A percentile compares a stretch with the other conserved stretches of the same genome.
Conservation (phyloP, 169 alveolate species). For the Plasmodium billcollinsi region DNA sequence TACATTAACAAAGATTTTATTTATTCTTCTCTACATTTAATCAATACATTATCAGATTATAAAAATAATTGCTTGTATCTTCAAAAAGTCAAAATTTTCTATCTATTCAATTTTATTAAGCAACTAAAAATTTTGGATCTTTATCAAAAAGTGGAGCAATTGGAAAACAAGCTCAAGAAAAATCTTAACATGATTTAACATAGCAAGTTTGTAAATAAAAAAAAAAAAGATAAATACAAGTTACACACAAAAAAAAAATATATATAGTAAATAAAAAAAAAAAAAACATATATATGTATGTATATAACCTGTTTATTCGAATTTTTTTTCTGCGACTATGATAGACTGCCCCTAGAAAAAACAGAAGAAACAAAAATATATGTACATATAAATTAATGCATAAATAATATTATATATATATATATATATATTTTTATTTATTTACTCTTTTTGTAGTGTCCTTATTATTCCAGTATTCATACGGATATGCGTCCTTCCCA, state of each 20-base stretch:
- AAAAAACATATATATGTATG: neutral
- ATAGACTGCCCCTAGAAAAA: slow-evolving; percentile 12
- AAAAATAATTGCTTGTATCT: slow-evolving; percentile 31
- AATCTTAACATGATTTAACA: neutral
- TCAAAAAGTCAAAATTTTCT: slow-evolving; percentile 9
- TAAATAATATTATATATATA: neutral
- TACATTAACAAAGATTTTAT: slow-evolving; percentile 36
- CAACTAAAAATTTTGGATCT: slow-evolving; percentile 29
- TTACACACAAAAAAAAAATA: neutral
- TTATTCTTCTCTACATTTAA: slow-evolving; percentile 37
- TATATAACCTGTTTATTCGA: slow-evolving; percentile 6
- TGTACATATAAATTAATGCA: neutral
- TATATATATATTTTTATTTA: neutral
- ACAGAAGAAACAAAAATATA: neutral
- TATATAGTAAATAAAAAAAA: neutral
- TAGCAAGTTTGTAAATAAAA: neutral
- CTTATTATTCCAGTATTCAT: slow-evolving; percentile 21
- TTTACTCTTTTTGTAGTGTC: neutral
- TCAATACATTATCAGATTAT: slow-evolving; percentile 17
- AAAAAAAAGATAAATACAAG: neutral
- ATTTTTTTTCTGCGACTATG: slow-evolving; percentile 26
- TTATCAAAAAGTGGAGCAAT: slow-evolving; percentile 10
- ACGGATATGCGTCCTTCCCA: slow-evolving; percentile 46
- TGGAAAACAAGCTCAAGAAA: slow-evolving; percentile 22
- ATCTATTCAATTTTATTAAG: slow-evolving; percentile 21